phyloP scores from a whole-genome alignment of 129 eudicot species.

The Tagetes erecta region DNA sequence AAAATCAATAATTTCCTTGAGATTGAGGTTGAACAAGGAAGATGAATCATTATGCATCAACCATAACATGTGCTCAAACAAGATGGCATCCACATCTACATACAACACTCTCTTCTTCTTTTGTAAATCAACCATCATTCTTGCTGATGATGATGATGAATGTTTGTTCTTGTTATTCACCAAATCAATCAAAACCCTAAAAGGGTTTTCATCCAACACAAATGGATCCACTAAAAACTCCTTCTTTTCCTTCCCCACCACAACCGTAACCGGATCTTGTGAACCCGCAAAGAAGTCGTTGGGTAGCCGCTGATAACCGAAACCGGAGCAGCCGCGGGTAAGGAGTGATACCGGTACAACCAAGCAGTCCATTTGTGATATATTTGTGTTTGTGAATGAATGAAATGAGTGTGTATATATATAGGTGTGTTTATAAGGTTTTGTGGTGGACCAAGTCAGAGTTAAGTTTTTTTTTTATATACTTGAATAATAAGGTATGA shows the following conservation, averaged over 20 bases:
- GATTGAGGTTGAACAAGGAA: constrained; percentile 64
- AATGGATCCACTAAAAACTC: constrained; percentile 65
- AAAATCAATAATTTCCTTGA: constrained; percentile 68
- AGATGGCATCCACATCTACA: constrained; percentile 78
- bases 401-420: neutral
- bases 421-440: constrained; percentile 17
- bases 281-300: constrained; percentile 34
- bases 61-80: constrained; percentile 90
- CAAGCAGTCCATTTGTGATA: constrained; percentile 54
- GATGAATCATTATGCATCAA: constrained; percentile 74
- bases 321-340: constrained; percentile 47
- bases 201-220: constrained; percentile 67
- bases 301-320: constrained; percentile 42
- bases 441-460: constrained; percentile 35
- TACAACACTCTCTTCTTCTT: constrained; percentile 50
- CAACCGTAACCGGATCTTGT: constrained; percentile 56
- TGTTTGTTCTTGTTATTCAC: constrained; percentile 31
- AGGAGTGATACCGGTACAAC: constrained; percentile 54
- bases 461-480: neutral
- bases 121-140: constrained; percentile 22
- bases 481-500: neutral
- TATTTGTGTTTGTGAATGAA: too few relatives aligned
- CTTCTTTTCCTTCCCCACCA: constrained; percentile 65
- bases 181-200: constrained; percentile 65
- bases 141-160: constrained; percentile 21